Conservation (phyloP, 768 basidiomycete genomes). For the Tricholoma sp. region DNA sequence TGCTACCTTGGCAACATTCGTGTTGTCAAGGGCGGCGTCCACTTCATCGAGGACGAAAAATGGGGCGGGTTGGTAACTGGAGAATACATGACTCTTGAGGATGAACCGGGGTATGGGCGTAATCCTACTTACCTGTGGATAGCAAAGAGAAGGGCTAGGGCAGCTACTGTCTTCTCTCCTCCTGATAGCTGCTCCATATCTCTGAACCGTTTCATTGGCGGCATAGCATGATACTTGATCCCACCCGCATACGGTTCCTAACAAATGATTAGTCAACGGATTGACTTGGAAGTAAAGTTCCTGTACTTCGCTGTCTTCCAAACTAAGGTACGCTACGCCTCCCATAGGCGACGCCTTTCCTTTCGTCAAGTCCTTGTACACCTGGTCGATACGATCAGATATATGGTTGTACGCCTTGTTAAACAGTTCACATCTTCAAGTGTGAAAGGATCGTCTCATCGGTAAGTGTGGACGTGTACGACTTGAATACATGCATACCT, state of each 20-base stretch:
- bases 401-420: constrained; percentile 97
- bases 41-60: constrained; percentile 99
- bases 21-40: constrained; percentile 96
- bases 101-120: background rate
- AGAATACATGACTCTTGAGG: background rate
- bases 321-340: constrained; percentile 91
- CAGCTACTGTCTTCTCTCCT: constrained; percentile 98
- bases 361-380: constrained; percentile 97
- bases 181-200: constrained; percentile 99
- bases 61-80: constrained; percentile 90
- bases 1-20: constrained; percentile 95
- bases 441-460: background rate
- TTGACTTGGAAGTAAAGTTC: background rate
- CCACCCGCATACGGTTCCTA: constrained; percentile 68
- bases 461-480: background rate
- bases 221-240: constrained; percentile 99
- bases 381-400: constrained; percentile 88
- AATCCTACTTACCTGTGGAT: constrained; percentile 71
- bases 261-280: background rate
- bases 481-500: constrained; percentile 38
- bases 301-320: constrained; percentile 91
- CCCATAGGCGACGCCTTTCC: constrained; percentile 92
- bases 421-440: constrained; percentile 68
- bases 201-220: constrained; percentile 97
- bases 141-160: constrained; percentile 92